These are phyloP conservation scores for Fabrea salina DNA, from an alignment of 169 alveolate species.

Conservation along the genomic window DNA sequence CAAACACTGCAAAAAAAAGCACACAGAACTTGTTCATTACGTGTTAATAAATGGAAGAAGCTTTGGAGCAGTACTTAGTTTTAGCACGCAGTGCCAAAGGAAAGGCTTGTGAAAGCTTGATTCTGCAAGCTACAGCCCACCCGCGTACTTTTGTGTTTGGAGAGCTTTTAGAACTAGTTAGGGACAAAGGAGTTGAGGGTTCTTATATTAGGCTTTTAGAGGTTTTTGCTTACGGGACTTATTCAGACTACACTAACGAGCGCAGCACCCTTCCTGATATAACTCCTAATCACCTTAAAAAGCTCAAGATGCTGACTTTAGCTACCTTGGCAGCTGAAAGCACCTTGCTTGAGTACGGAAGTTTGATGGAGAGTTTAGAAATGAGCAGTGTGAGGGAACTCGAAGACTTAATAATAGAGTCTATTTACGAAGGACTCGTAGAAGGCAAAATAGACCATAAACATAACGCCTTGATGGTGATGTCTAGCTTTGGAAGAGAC, in stretches of 20 bases:
- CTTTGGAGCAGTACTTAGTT: conserved; percentile 38
- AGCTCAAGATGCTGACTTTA: conserved; percentile 50
- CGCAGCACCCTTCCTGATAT: conserved; percentile 29
- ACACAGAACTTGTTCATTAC: too few species aligned
- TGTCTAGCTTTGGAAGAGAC: conserved; percentile 50
- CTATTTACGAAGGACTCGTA: conserved; percentile 46
- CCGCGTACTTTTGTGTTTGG: conserved; percentile 43
- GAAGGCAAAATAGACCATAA: conserved; percentile 44
- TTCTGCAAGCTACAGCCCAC: conserved; percentile 39
- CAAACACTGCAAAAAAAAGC: background rate
- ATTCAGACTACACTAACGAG: background rate
- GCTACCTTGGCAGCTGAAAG: conserved; percentile 38
- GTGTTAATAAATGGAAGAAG: conserved; percentile 32
- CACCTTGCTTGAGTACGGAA: conserved; percentile 5
- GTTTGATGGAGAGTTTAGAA: conserved; percentile 30
- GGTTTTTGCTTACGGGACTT: conserved; percentile 44
- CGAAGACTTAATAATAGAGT: conserved; percentile 55
- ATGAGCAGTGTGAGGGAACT: conserved; percentile 34
- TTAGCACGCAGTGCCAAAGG: conserved; percentile 53
- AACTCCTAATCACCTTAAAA: conserved; percentile 45
- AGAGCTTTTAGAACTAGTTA: conserved; percentile 42
- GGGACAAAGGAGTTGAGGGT: conserved; percentile 7
- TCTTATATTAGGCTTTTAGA: background rate
- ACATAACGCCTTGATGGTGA: conserved; percentile 26
- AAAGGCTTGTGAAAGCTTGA: conserved; percentile 50